Conservation (phyloP, 805 yeast species). For the Monosporozyma yasuniensis region DNA sequence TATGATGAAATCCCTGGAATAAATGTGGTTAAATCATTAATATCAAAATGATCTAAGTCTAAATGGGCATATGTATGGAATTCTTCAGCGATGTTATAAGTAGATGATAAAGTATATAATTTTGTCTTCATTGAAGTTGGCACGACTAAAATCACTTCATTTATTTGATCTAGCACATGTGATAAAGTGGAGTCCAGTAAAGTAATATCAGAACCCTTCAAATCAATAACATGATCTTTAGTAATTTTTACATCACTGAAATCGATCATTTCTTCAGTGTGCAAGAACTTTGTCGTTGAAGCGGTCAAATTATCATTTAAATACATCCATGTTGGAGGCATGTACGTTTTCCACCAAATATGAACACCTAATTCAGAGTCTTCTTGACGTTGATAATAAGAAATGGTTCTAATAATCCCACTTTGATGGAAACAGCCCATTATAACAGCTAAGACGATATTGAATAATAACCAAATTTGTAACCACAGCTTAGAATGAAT, state of each 20-base stretch:
- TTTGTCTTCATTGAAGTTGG: conserved; percentile 15
- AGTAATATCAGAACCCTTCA: conserved; percentile 37
- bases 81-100: conserved; percentile 10
- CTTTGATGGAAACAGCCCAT: conserved; percentile 88
- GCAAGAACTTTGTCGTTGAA: conserved; percentile 15
- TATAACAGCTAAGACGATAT: conserved; percentile 45
- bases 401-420: conserved; percentile 68
- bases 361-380: conserved; percentile 30
- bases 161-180: conserved; percentile 8
- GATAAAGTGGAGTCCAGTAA: conserved; percentile 19
- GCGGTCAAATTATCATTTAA: conserved; percentile 17
- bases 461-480: conserved; percentile 55
- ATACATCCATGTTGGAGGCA: conserved; percentile 86
- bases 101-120: background rate
- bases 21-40: conserved; percentile 37
- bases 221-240: conserved; percentile 32
- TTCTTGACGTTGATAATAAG: conserved; percentile 26
- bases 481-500: conserved; percentile 29
- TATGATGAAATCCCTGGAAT: conserved; percentile 60
- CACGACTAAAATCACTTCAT: conserved; percentile 9
- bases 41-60: conserved; percentile 70
- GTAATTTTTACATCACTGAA: conserved; percentile 8
- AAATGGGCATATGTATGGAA: conserved; percentile 43
- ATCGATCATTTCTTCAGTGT: conserved; percentile 19
- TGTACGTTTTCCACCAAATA: conserved; percentile 90